These are phyloP conservation scores for Trypanosoma melophagium DNA, from an alignment of 208 protist genomes.

Conservation along the genomic window DNA sequence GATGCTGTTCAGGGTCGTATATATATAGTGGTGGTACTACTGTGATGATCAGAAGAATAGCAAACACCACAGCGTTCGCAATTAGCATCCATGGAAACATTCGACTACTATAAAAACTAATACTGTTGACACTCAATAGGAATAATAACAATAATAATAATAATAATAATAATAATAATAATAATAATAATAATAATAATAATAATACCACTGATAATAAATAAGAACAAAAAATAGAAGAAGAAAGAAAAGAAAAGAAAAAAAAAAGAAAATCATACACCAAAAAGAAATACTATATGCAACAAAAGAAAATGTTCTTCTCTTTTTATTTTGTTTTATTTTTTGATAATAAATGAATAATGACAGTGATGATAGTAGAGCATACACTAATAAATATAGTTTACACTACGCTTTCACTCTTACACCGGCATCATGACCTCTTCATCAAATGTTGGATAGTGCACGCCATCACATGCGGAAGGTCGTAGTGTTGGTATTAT, in stretches of 20 bases:
- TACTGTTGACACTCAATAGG: background rate
- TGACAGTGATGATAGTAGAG: too few relatives aligned
- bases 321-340: too few relatives aligned
- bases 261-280: too few relatives aligned
- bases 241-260: too few relatives aligned
- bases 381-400: too few relatives aligned
- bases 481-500: slow-evolving; percentile 51
- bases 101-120: slow-evolving; percentile 4
- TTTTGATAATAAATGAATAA: too few relatives aligned
- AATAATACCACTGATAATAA: background rate
- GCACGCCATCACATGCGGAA: slow-evolving; percentile 55
- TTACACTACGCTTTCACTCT: slow-evolving; percentile 17
- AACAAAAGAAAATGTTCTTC: too few relatives aligned
- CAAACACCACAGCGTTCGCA: slow-evolving; percentile 52
- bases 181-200: background rate
- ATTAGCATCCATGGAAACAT: slow-evolving; percentile 23
- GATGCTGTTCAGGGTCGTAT: slow-evolving; percentile 40
- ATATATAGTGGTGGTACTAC: slow-evolving; percentile 71
- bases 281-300: too few relatives aligned
- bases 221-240: too few relatives aligned
- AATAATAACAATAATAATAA: background rate
- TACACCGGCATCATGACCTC: slow-evolving; percentile 29
- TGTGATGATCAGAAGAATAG: slow-evolving; percentile 43
- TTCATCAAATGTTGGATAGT: slow-evolving; percentile 58
- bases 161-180: background rate